Evolutionary conservation across 192 early-diverging fungal genomes (phyloP).

Genomic region (Pilobolus umbonatus): DNA sequence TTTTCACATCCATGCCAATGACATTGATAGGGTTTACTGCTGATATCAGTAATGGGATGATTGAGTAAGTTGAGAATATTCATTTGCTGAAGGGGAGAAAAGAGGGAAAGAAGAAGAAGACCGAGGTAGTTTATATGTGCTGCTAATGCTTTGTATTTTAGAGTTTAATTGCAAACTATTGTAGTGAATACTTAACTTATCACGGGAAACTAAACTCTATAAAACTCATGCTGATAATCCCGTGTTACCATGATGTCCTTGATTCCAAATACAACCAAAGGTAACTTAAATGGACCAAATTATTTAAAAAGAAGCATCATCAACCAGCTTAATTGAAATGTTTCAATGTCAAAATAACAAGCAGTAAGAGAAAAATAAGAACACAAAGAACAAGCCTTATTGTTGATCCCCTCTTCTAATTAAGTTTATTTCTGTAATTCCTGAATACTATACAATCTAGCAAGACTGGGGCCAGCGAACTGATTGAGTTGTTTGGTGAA

Average conservation of each 20-base stretch:
- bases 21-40: conserved; percentile 45
- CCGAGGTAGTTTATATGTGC: not conserved
- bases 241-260: not conserved
- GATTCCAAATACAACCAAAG: not conserved
- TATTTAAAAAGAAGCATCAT: conserved; percentile 3
- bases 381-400: too few relatives aligned
- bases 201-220: not conserved
- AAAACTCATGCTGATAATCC: not conserved
- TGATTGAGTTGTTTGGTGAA: conserved; percentile 90
- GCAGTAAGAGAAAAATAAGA: not conserved
- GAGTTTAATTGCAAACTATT: too few relatives aligned
- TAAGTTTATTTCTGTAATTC: conserved; percentile 64
- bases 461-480: conserved; percentile 90
- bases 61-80: conserved; percentile 26
- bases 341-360: too few relatives aligned
- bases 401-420: too few relatives aligned
- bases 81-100: conserved; percentile 3
- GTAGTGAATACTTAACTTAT: not conserved
- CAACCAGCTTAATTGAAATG: too few relatives aligned
- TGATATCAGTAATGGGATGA: not conserved
- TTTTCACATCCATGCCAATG: conserved; percentile 59
- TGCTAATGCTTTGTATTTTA: not conserved
- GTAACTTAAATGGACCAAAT: not conserved
- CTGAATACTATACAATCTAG: conserved; percentile 83
- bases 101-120: not conserved